A percentile compares a stretch with the other conserved stretches of the same genome.
Evolutionary conservation across 768 basidiomycete genomes (phyloP).

Genomic region (button mushroom (Agaricus bisporus)): DNA sequence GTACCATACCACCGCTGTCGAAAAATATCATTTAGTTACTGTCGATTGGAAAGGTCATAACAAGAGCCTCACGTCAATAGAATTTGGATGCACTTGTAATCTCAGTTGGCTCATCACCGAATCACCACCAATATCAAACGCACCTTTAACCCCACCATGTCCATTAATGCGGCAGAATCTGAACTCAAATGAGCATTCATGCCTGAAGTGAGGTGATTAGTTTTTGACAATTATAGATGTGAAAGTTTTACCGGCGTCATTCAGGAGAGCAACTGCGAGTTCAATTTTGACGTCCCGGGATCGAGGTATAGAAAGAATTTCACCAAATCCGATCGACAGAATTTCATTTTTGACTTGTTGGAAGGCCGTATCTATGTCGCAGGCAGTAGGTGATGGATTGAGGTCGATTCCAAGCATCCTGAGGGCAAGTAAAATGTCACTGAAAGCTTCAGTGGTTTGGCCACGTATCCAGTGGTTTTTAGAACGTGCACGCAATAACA

Average conservation of each 20-base stretch:
- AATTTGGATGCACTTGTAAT: slow-evolving; percentile 51
- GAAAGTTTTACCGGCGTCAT: slow-evolving; percentile 51
- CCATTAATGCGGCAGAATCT: slow-evolving; percentile 45
- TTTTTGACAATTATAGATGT: neutral
- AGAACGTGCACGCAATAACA: slow-evolving; percentile 52
- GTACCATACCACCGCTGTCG: slow-evolving; percentile 57
- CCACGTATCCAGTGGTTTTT: slow-evolving; percentile 60
- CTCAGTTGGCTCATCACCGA: neutral
- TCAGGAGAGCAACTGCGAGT: slow-evolving; percentile 58
- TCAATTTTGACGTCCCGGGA: slow-evolving; percentile 53
- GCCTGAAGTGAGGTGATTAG: slow-evolving; percentile 26
- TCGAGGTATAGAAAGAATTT: slow-evolving; percentile 58
- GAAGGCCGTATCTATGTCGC: slow-evolving; percentile 59
- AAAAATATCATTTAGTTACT: neutral
- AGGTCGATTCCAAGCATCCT: slow-evolving; percentile 58
- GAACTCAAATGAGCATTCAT: slow-evolving; percentile 71
- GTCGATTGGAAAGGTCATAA: neutral
- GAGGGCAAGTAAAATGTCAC: slow-evolving; percentile 54
- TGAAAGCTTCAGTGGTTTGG: slow-evolving; percentile 48
- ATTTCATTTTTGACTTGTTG: slow-evolving; percentile 69
- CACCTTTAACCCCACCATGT: slow-evolving; percentile 63
- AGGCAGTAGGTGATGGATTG: slow-evolving; percentile 42
- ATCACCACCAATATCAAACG: slow-evolving; percentile 14
- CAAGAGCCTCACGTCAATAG: slow-evolving; percentile 43
- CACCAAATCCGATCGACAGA: slow-evolving; percentile 61